Evolutionary conservation across 345 rosid genomes (phyloP).

Genomic region (Linum tenue): DNA sequence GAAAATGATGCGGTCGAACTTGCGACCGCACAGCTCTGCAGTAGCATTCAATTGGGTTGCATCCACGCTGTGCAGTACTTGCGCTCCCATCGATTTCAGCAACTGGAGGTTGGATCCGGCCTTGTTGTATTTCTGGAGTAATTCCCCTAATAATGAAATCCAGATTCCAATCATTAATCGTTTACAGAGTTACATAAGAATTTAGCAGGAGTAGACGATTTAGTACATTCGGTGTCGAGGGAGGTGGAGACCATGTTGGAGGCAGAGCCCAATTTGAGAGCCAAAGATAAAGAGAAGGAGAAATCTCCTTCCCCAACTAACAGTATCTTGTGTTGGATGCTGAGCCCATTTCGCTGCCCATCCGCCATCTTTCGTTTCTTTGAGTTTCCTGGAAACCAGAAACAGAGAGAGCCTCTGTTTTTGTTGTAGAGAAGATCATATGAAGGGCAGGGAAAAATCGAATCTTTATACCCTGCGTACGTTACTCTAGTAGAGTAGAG

Average conservation of each 20-base stretch:
- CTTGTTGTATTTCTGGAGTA: conserved; percentile 21
- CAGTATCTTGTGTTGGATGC: conserved; percentile 1
- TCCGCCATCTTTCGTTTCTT: no score
- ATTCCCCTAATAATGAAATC: neutral
- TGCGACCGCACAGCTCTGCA: conserved; percentile 22
- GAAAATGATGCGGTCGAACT: conserved; percentile 30
- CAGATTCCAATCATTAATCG: neutral
- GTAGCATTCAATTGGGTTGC: conserved; percentile 28
- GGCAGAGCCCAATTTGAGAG: conserved; percentile 6
- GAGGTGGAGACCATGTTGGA: conserved; percentile 16
- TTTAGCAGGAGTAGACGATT: neutral
- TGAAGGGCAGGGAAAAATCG: no score
- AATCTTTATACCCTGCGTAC: no score
- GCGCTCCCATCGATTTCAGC: conserved; percentile 23
- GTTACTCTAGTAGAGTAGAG: no score
- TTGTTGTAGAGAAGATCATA: no score
- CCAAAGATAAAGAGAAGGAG: conserved; percentile 15
- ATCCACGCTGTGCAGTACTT: conserved; percentile 28
- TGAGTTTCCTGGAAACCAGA: no score
- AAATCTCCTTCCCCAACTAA: conserved; percentile 20
- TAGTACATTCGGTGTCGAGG: conserved; percentile 5
- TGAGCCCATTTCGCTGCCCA: no score
- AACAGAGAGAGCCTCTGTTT: no score
- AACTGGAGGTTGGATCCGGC: conserved; percentile 21
- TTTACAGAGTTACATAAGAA: neutral